phyloP scores from a whole-genome alignment of 2,329 filamentous ascomycete genomes.

The Rugonectria rugulosa region DNA sequence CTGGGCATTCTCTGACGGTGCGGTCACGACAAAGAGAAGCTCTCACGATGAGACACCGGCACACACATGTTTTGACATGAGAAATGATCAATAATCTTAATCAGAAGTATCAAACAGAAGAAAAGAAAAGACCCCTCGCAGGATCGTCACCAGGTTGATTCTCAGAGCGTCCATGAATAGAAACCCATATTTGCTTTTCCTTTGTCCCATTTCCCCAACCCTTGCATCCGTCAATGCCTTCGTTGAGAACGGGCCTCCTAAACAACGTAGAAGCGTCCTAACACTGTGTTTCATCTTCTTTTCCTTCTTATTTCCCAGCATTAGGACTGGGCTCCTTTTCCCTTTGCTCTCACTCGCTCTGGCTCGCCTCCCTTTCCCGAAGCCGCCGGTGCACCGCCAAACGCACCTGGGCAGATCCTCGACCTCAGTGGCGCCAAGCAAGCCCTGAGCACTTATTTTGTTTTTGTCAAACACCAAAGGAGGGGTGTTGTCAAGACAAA shows the following conservation, averaged over 20 bases:
- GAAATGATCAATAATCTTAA: not conserved
- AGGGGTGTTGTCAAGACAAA: too few species aligned
- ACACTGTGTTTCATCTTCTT: conserved; percentile 27
- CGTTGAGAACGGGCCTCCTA: not conserved
- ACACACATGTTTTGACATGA: not conserved
- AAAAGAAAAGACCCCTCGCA: not conserved
- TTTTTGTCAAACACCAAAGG: conserved; percentile 8
- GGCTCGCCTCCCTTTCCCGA: conserved; percentile 8
- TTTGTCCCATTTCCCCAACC: conserved; percentile 2
- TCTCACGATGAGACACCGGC: not conserved
- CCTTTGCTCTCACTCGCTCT: too few species aligned
- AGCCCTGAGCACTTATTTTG: too few species aligned
- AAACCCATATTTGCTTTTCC: not conserved
- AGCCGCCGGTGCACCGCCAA: conserved; percentile 4
- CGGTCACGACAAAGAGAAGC: not conserved
- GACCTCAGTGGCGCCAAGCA: conserved; percentile 14
- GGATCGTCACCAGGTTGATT: too few species aligned
- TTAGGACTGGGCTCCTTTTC: too few species aligned
- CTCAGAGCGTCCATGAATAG: conserved; percentile 5
- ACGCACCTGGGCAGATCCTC: conserved; percentile 3
- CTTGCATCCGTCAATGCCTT: conserved; percentile 1
- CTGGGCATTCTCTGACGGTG: not conserved
- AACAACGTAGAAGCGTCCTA: conserved; percentile 11
- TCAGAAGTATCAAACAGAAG: too few species aligned
- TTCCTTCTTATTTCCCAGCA: conserved; percentile 1